phyloP scores from a whole-genome alignment of 1,284 basidiomycete species.

The Veloboletus limbatus region DNA sequence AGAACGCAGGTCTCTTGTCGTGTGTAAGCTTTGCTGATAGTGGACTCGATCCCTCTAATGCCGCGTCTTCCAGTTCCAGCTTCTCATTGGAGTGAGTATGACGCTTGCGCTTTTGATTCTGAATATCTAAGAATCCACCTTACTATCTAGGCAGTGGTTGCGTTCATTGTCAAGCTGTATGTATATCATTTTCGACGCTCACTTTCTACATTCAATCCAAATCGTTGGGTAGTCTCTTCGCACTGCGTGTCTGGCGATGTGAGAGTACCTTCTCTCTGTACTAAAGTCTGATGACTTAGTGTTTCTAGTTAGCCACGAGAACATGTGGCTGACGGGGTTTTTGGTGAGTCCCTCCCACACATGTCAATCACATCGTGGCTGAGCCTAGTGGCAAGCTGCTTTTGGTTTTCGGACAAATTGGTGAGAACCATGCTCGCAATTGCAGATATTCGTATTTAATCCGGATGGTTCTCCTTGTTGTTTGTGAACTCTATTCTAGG shows the following conservation, averaged over 20 bases:
- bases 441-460: conserved; percentile 3
- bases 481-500: conserved; percentile 6
- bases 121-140: conserved; percentile 6
- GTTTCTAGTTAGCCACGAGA: conserved; percentile 56
- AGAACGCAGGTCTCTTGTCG: conserved; percentile 22
- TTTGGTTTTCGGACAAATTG: conserved; percentile 47
- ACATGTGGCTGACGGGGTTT: conserved; percentile 49
- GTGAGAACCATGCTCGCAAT: conserved; percentile 29
- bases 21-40: conserved; percentile 11
- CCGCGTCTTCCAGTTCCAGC: conserved; percentile 45
- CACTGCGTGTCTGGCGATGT: conserved; percentile 70
- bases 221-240: conserved; percentile 50
- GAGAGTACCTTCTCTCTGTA: conserved; percentile 22
- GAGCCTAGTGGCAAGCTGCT: conserved; percentile 37
- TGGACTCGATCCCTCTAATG: neutral
- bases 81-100: conserved; percentile 51
- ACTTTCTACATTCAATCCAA: neutral
- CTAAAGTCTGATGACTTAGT: conserved; percentile 3
- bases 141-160: conserved; percentile 48
- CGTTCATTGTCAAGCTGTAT: conserved; percentile 60
- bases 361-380: neutral
- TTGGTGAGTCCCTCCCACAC: conserved; percentile 45
- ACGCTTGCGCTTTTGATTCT: neutral
- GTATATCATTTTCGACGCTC: conserved; percentile 23
- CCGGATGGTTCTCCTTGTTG: neutral